Conservation (phyloP, 1,139 yeast species). For the Magnusiomyces ingens region DNA sequence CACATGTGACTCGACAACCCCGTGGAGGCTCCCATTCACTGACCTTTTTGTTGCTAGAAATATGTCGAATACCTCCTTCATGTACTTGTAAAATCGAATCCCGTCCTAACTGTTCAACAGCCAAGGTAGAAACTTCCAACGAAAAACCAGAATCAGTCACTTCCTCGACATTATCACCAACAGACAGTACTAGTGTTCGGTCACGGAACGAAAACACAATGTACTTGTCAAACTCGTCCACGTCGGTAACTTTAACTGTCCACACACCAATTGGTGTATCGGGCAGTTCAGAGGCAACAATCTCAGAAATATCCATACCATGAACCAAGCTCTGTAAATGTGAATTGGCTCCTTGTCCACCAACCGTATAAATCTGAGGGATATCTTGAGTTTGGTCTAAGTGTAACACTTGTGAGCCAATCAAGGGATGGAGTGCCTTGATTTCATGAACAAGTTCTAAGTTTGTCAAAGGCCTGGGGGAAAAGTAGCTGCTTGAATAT, state of each 20-base stretch:
- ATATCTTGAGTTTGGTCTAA: conserved; percentile 29
- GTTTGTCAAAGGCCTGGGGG: conserved; percentile 42
- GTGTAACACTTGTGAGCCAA: conserved; percentile 42
- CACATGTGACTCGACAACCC: conserved; percentile 55
- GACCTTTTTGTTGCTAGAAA: conserved; percentile 36
- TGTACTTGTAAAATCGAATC: conserved; percentile 67
- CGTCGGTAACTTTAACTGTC: conserved; percentile 45
- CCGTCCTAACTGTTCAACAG: conserved; percentile 63
- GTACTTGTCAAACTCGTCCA: conserved; percentile 52
- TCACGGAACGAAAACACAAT: conserved; percentile 61
- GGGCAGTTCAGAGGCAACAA: conserved; percentile 71
- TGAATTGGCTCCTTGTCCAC: conserved; percentile 40
- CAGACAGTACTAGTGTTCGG: conserved; percentile 65
- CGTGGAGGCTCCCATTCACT: conserved; percentile 84
- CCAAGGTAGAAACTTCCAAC: conserved; percentile 53
- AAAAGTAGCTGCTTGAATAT: conserved; percentile 28
- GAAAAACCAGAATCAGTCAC: conserved; percentile 60
- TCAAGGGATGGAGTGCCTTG: conserved; percentile 52
- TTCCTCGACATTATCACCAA: conserved; percentile 76
- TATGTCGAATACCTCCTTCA: conserved; percentile 63
- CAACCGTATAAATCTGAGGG: conserved; percentile 35
- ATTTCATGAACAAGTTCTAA: conserved; percentile 51
- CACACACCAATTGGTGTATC: conserved; percentile 53
- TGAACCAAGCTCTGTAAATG: conserved; percentile 48
- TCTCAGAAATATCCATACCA: conserved; percentile 53